Evolutionary conservation across 805 yeast species (phyloP), one percentile per base, ranked within the genome.

Genomic region (Danielozyma ontarioensis): DNA sequence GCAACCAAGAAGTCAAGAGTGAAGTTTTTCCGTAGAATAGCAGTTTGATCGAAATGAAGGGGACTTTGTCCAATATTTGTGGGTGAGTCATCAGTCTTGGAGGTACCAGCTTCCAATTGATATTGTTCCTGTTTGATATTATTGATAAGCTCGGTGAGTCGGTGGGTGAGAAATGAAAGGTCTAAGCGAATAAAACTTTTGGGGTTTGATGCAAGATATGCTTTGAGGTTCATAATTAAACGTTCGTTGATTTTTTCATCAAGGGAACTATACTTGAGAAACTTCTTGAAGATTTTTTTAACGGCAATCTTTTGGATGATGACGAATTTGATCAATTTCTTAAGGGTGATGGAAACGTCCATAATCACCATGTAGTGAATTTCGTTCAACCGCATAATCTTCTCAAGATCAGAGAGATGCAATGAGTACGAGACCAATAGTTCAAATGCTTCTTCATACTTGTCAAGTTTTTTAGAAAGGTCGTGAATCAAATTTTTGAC

Each of bases 201-300:
- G 1, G 68, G 67, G 36, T 74, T 70, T 6, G 59, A 50, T 26
- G 69, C 55, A 18, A 72, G 50, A 17, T 50, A 49, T 23, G 50
- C 45, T 34, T 62, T 65, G 25, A 66, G 40, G 12, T 51, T 48
- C 12, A 45, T 25, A 3, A 62, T 44, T 31, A 66, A 55, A 18
- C 43, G 40, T 13, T 47, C 29, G 16, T 56, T 37, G 13, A 45
- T 32, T 3, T 37, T 45, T 22, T 44, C 36, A 37, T 57, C 52
- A 4, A 42, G 46, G 5, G 34, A 13, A 33, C 67, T 64, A 47
- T 75, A 65, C 48, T 75, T 75, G 29, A 63, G 31, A 39, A 73
- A 81, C 52, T 86, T 85, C 59, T 86, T 85, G 47, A 85, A 64
- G 31, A 85, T 69, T 58, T 85, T 85, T 40, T 80, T 68, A 31